These are phyloP conservation scores for Spiromastix sp. DNA, from an alignment of 2,329 filamentous ascomycete genomes.

Conservation along the genomic window DNA sequence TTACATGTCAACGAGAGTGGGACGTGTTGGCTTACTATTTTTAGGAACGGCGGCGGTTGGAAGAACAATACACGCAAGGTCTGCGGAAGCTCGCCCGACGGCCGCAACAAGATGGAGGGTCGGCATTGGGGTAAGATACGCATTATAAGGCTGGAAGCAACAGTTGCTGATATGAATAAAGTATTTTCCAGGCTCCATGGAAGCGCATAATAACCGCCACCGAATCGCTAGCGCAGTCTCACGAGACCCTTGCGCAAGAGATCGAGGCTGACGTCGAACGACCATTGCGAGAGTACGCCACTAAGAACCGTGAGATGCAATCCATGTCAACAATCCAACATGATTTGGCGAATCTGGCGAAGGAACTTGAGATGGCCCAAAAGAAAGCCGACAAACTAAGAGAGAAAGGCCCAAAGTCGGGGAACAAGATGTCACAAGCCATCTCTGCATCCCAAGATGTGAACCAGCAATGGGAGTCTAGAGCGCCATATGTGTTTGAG, in stretches of 20 bases:
- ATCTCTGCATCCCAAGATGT: slow-evolving; percentile 64
- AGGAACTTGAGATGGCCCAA: slow-evolving; percentile 73
- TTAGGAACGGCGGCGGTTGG: slow-evolving; percentile 84
- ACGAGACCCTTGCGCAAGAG: slow-evolving; percentile 67
- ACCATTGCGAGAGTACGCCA: slow-evolving; percentile 66
- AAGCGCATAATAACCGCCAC: slow-evolving; percentile 72
- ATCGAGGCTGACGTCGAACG: slow-evolving; percentile 83
- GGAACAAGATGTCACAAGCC: slow-evolving; percentile 67
- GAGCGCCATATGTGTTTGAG: slow-evolving; percentile 91
- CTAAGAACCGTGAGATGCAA: slow-evolving; percentile 62
- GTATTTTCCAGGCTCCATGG: slow-evolving; percentile 86
- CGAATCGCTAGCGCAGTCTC: slow-evolving; percentile 71
- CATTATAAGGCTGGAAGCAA: slow-evolving; percentile 3
- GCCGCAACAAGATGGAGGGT: slow-evolving; percentile 61
- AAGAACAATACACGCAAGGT: slow-evolving; percentile 77
- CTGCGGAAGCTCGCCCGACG: slow-evolving; percentile 71
- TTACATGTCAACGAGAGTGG: neutral
- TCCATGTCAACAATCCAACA: slow-evolving; percentile 71
- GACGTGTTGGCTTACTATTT: slow-evolving; percentile 9
- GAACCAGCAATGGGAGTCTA: slow-evolving; percentile 81
- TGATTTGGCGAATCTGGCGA: slow-evolving; percentile 71
- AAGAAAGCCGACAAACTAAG: slow-evolving; percentile 76
- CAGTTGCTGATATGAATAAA: slow-evolving; percentile 29
- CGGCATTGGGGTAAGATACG: slow-evolving; percentile 71
- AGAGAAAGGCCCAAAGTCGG: slow-evolving; percentile 62